phyloP scores from a whole-genome alignment of 176 grass and related monocot genomes.

The Leersia perrieri region DNA sequence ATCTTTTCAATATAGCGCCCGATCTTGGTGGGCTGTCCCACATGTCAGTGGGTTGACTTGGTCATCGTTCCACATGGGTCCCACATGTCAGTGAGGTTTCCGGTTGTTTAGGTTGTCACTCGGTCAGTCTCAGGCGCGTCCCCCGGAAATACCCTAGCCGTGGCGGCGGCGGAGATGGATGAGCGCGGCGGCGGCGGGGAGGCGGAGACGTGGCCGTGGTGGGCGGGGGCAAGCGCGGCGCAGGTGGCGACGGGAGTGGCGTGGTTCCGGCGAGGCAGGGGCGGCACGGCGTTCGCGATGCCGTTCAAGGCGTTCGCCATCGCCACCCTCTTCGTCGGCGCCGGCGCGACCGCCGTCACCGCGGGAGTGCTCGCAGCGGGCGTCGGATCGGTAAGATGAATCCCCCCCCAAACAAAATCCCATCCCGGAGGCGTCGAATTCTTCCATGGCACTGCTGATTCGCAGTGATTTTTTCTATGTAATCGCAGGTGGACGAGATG shows the following conservation, averaged over 20 bases:
- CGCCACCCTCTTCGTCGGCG: slow-evolving; percentile 61
- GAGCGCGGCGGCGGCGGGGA: slow-evolving; percentile 18
- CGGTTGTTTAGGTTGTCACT: background rate
- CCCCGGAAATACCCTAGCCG: slow-evolving; percentile 22
- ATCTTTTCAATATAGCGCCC: background rate
- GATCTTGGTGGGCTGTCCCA: background rate
- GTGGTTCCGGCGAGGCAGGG: slow-evolving; percentile 57
- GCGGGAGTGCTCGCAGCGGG: slow-evolving; percentile 52
- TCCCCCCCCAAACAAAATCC: background rate
- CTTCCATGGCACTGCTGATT: background rate
- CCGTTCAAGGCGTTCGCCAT: slow-evolving; percentile 80
- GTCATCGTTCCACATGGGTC: background rate
- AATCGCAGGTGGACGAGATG: slow-evolving; percentile 59
- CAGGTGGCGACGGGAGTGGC: slow-evolving; percentile 39
- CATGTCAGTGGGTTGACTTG: background rate
- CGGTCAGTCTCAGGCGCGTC: background rate
- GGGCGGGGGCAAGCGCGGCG: slow-evolving; percentile 56
- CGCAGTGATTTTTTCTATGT: background rate
- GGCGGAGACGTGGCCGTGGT: slow-evolving; percentile 45
- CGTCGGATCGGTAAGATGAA: slow-evolving; percentile 42
- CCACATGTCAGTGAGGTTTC: slow-evolving; percentile 23
- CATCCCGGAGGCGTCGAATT: background rate
- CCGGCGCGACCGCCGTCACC: slow-evolving; percentile 39
- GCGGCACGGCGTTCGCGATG: slow-evolving; percentile 53
- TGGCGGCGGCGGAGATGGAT: slow-evolving; percentile 26